Evolutionary conservation across 2,329 filamentous ascomycete genomes (phyloP).

Genomic region (Cryphonectria radicalis): DNA sequence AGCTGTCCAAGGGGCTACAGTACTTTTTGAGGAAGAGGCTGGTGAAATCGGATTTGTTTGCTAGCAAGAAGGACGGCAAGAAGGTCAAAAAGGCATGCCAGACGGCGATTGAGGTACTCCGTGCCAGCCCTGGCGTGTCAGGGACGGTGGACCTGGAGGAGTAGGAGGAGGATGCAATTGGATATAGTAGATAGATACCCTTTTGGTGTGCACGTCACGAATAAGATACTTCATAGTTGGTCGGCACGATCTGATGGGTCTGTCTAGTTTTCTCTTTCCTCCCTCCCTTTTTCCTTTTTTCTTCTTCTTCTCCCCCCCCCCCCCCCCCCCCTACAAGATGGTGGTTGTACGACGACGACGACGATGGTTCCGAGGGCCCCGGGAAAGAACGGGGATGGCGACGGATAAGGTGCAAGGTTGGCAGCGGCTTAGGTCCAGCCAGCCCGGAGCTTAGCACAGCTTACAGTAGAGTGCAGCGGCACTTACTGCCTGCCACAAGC

Average conservation of each 20-base stretch:
- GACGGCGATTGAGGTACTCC: constrained; percentile 45
- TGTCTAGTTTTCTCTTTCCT: neutral
- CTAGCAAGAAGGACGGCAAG: constrained; percentile 52
- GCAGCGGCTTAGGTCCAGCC: constrained; percentile 14
- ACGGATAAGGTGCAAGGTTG: neutral
- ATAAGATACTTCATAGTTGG: neutral
- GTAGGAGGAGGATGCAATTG: constrained; percentile 5
- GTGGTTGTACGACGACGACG: neutral
- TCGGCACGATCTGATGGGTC: neutral
- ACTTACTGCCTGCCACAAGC: constrained; percentile 7
- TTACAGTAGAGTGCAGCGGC: neutral
- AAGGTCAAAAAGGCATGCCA: constrained; percentile 53
- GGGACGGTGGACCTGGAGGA: constrained; percentile 12
- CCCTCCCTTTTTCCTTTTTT: neutral
- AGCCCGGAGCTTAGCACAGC: constrained; percentile 11
- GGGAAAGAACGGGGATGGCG: constrained; percentile 23
- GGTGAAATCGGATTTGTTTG: constrained; percentile 62
- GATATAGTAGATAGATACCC: neutral
- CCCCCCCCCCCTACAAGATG: neutral
- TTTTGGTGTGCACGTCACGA: neutral
- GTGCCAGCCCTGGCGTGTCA: constrained; percentile 32
- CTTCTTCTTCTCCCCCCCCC: no score
- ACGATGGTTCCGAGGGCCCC: constrained; percentile 6
- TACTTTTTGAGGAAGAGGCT: constrained; percentile 82
- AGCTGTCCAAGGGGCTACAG: constrained; percentile 73